Percentiles rank a stretch among this genome's conserved stretches.
Evolutionary conservation across 805 yeast species (phyloP).

Genomic region (Scheffersomyces stipitis): DNA sequence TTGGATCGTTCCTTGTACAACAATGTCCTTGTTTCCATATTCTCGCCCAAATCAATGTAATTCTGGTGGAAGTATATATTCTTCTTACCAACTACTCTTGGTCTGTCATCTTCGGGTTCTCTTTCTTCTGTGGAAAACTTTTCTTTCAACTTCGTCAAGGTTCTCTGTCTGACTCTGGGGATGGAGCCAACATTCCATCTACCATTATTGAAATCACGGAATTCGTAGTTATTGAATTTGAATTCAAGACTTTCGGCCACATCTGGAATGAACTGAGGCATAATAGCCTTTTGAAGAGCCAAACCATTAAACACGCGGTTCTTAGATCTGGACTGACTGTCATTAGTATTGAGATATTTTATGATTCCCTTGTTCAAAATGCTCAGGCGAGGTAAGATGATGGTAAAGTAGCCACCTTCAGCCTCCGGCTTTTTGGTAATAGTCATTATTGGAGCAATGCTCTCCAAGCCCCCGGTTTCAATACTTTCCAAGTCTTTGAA

Average conservation of each 20-base stretch:
- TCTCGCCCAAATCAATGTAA: conserved; percentile 19
- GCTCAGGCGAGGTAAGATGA: conserved; percentile 20
- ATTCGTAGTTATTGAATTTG: conserved; percentile 28
- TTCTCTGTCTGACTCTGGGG: conserved; percentile 37
- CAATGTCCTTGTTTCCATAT: background rate
- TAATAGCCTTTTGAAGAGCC: conserved; percentile 23
- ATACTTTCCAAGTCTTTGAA: conserved; percentile 24
- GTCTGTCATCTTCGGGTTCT: conserved; percentile 11
- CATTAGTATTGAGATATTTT: conserved; percentile 3
- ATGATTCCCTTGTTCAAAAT: background rate
- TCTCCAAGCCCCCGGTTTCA: conserved; percentile 10
- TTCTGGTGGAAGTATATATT: conserved; percentile 40
- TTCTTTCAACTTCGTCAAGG: conserved; percentile 20
- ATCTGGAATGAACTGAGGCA: conserved; percentile 20
- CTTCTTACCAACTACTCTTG: conserved; percentile 32
- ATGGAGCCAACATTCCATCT: conserved; percentile 41
- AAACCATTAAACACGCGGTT: conserved; percentile 23
- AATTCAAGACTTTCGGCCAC: conserved; percentile 4
- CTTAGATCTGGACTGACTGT: conserved; percentile 4
- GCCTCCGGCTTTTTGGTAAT: conserved; percentile 22
- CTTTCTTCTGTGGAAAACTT: conserved; percentile 10
- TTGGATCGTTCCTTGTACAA: conserved; percentile 8
- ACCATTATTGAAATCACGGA: conserved; percentile 11
- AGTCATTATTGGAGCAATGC: conserved; percentile 25
- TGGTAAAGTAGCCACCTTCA: conserved; percentile 30